Conservation (phyloP, 2,329 filamentous ascomycete genomes). For the Biscogniauxia sp. region DNA sequence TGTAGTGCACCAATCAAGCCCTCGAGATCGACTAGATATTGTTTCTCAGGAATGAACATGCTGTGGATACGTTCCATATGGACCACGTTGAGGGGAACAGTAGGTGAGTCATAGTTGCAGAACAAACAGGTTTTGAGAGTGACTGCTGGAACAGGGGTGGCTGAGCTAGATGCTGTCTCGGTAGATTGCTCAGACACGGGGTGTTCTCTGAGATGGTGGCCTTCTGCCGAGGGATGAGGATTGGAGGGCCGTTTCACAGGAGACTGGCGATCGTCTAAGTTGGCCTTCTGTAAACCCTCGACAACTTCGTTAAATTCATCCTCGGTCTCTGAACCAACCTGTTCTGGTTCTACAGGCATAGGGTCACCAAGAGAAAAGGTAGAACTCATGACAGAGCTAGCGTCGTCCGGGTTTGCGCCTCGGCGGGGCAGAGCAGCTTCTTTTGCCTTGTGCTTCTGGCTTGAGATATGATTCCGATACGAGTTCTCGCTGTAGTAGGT, state of each 20-base stretch:
- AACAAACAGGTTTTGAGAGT: constrained; percentile 71
- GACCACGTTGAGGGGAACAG: constrained; percentile 69
- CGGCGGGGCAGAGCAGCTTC: constrained; percentile 48
- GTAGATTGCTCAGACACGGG: constrained; percentile 36
- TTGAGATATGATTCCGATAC: constrained; percentile 86
- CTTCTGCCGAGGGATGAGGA: constrained; percentile 43
- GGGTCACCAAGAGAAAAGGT: constrained; percentile 89
- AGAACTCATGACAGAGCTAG: constrained; percentile 82
- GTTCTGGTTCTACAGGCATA: constrained; percentile 45
- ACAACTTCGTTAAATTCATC: constrained; percentile 76
- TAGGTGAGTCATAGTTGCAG: constrained; percentile 83
- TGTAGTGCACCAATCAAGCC: constrained; percentile 78
- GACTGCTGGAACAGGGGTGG: constrained; percentile 39
- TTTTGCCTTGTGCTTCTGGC: constrained; percentile 81
- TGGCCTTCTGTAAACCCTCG: constrained; percentile 70
- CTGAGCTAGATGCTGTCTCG: constrained; percentile 43
- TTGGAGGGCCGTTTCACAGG: constrained; percentile 55
- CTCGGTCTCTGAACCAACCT: constrained; percentile 66
- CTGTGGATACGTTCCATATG: constrained; percentile 94
- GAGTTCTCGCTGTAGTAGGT: constrained; percentile 97
- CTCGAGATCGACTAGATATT: constrained; percentile 78
- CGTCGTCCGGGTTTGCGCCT: constrained; percentile 53
- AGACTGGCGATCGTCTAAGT: constrained; percentile 38
- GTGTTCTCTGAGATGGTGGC: constrained; percentile 47
- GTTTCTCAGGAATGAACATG: constrained; percentile 91